These are phyloP conservation scores for Diaporthe australafricana DNA, from an alignment of 2,329 filamentous ascomycete species.

Conservation along the genomic window DNA sequence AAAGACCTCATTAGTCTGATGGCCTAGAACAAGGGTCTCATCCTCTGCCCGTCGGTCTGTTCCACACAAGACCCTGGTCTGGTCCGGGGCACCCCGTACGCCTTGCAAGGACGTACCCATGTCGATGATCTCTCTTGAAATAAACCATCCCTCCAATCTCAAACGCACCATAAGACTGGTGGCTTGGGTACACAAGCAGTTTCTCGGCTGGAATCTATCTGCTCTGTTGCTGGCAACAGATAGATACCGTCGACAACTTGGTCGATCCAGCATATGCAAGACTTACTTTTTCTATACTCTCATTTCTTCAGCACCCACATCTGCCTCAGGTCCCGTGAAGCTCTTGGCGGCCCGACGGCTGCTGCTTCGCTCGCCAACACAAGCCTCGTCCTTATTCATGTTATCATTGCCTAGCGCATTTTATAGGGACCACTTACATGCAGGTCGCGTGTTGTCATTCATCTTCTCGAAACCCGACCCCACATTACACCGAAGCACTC, in stretches of 20 bases:
- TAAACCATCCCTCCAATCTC: conserved; percentile 31
- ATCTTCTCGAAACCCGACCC: conserved; percentile 34
- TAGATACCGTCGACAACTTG: neutral
- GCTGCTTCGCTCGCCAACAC: neutral
- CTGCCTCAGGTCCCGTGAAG: neutral
- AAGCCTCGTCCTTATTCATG: conserved; percentile 19
- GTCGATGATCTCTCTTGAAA: conserved; percentile 20
- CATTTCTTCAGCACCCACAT: conserved; percentile 5
- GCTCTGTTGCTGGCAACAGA: neutral
- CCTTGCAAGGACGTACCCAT: conserved; percentile 28
- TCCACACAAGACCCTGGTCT: conserved; percentile 30
- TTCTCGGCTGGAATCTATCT: neutral
- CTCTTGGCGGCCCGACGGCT: neutral
- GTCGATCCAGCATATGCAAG: neutral
- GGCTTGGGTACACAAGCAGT: conserved; percentile 1
- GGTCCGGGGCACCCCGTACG: conserved; percentile 21
- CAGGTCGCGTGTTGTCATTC: conserved; percentile 31
- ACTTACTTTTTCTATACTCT: neutral
- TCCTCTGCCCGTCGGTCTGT: conserved; percentile 30
- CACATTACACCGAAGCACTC: conserved; percentile 32
- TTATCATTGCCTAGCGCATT: conserved; percentile 29
- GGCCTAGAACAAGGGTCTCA: conserved; percentile 3
- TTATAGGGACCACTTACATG: conserved; percentile 30
- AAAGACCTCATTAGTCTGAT: conserved; percentile 14
- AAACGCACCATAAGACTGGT: conserved; percentile 30